phyloP scores from a whole-genome alignment of 2,329 filamentous ascomycete species.

The Thelonectria olida region DNA sequence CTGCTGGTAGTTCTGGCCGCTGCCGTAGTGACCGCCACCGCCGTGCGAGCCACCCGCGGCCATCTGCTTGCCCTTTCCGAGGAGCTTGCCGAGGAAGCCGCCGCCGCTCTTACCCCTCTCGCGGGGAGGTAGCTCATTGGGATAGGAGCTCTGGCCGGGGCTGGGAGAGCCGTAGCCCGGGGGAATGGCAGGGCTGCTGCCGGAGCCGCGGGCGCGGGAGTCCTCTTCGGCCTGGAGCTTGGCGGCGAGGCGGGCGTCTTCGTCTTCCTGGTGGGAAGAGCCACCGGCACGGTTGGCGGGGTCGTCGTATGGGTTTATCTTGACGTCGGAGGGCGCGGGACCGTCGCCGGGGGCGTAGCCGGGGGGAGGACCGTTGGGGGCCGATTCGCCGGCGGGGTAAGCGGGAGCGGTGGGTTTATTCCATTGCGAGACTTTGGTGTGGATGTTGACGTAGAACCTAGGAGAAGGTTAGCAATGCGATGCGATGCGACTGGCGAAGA shows the following conservation, averaged over 20 bases:
- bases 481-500: neutral
- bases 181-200: conserved; percentile 43
- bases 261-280: conserved; percentile 53
- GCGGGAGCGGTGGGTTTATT: conserved; percentile 79
- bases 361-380: conserved; percentile 71
- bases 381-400: conserved; percentile 55
- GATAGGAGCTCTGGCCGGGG: conserved; percentile 42
- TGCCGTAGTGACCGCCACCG: conserved; percentile 28
- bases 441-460: conserved; percentile 91
- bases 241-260: conserved; percentile 79
- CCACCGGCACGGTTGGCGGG: conserved; percentile 45
- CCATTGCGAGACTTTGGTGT: conserved; percentile 92
- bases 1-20: conserved; percentile 40
- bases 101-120: conserved; percentile 50
- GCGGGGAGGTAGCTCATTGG: conserved; percentile 55
- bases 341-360: conserved; percentile 64
- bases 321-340: conserved; percentile 61
- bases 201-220: conserved; percentile 57
- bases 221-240: conserved; percentile 87
- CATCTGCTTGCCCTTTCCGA: conserved; percentile 56
- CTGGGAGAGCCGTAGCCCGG: conserved; percentile 44
- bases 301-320: conserved; percentile 76
- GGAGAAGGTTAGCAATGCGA: conserved; percentile 18
- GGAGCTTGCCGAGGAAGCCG: conserved; percentile 62
- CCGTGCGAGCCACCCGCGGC: conserved; percentile 38